Conservation (phyloP, 148 eudicot genomes). For the Rhododendron williamsianum region DNA sequence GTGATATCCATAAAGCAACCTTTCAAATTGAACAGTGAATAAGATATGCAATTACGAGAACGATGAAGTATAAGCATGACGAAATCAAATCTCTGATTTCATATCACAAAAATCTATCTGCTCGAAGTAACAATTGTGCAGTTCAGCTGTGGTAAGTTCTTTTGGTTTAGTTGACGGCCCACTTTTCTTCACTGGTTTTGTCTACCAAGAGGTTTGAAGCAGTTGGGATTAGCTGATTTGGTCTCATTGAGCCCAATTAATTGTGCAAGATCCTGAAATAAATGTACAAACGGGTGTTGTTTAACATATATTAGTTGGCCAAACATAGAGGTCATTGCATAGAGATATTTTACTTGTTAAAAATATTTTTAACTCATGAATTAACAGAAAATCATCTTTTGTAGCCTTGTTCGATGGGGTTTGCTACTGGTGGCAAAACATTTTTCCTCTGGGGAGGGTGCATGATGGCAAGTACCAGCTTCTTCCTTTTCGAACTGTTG, state of each 20-base stretch:
- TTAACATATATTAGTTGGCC: neutral
- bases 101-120: neutral
- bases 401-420: constrained; percentile 99
- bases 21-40: neutral
- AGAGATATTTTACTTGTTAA: neutral
- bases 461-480: constrained; percentile 79
- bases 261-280: constrained; percentile 4
- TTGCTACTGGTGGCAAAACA: constrained; percentile 96
- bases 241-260: constrained; percentile 1
- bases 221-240: neutral
- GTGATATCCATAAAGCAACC: neutral
- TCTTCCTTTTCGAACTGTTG: constrained; percentile 10
- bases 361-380: neutral
- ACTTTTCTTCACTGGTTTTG: constrained; percentile 1
- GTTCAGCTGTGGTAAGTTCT: neutral
- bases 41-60: neutral
- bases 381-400: constrained; percentile 11
- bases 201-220: constrained; percentile 1
- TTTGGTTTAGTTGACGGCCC: neutral
- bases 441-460: constrained; percentile 99
- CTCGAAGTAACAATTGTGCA: neutral
- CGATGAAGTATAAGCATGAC: neutral
- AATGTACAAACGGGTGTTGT: neutral
- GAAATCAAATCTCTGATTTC: neutral
- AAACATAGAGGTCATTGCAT: neutral